Evolutionary conservation across 2,329 filamentous ascomycete genomes (phyloP), one percentile per base, ranked within the genome.

Genomic region (Fusarium heterosporum): DNA sequence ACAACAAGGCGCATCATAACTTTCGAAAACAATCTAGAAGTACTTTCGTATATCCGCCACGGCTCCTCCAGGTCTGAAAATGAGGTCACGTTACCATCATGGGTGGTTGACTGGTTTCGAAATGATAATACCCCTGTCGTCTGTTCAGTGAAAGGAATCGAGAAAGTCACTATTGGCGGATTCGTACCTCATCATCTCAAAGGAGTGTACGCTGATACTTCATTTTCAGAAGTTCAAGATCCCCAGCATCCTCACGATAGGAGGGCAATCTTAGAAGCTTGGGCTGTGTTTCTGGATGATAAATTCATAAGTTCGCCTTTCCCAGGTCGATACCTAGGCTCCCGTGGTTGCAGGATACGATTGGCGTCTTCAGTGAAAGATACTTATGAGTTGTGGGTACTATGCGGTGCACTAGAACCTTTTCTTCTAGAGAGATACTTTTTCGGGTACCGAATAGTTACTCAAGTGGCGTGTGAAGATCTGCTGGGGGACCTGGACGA

Each of bases 1-100:
- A 64, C 61, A 1, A 64, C 32, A 4, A 48, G 11, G 11, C 43
- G 5, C 0, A 64, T 62, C 1, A 62, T 64, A 26, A 4, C 17
- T 1, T 32, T 22, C 2, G 39, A 55, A 0, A 22, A 43, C 8
- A 39, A 6, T 4, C 12, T 63, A 3, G 1, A 14, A 4, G 29
- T 55, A 11, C 10, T 56, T 1, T 29, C 6, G 0, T 30, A 13
- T 12, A 2, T 26, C 4, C n/a, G 8, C 1, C 3, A 3, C 5
- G 26, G 6, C 8, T 4, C 4, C 26, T 16, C 8, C 1, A 2
- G 9, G 5, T 2, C 2, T 8, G 2, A 9, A 1, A 4, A 6
- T 10, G 11, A 16, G 8, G n/a, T 8, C 4, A 8, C 2, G 0
- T 7, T 62, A 1, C 60, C 60, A 6, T 63, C 60, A 0, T 63